Evolutionary conservation across 768 basidiomycete genomes (phyloP), one percentile per base, ranked within the genome.

Genomic region (Neoboletus subvelutipes): DNA sequence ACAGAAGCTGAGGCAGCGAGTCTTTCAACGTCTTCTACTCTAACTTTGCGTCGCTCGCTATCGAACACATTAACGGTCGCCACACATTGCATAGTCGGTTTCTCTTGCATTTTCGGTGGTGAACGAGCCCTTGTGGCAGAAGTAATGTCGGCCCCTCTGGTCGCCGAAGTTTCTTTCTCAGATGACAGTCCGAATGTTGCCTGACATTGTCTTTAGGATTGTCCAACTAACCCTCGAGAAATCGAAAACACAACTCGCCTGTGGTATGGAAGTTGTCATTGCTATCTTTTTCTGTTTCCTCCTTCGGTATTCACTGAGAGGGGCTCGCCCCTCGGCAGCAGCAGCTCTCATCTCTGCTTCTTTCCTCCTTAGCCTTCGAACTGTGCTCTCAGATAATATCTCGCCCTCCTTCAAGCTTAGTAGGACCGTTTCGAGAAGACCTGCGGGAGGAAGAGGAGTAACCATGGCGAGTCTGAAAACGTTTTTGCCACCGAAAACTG

Each of bases 401-500:
- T 65, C 52, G 24, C 66, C 68, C 40, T 68, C 67, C 46, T 61
- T 65, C 53, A 70, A 58, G 51, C 55, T 60, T 15, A 68, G 56
- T 40, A 58, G 45, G 33, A 63, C 64, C 8, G 42, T 53, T 42
- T 68, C 66, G 43, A 70, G 66, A 34, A 50, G 22, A 24, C 63
- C 54, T 10, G 50, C 51, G 17, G 53, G 65, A 2, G 67, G 67
- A 26, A 68, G 67, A 12, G 67, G 63, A 17, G 59, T 70, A 10
- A 18, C 9, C 28, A 55, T n/a, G 20, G 67, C 67, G 20, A 59
- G 57, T 43, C 42, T 48, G 18, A 68, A 18, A 3, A 31, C n/a
- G 36, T 69, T 62, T 12, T 33, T 40, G 22, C 26, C 4, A 37
- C 33, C 29, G 34, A 56, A n/a, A 5, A n/a, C 22, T 3, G 39